A percentile compares a stretch with the other conserved stretches of the same genome.
These are phyloP conservation scores for Colletotrichum ledebouriae DNA, from an alignment of 2,329 filamentous ascomycete genomes.

Conservation along the genomic window DNA sequence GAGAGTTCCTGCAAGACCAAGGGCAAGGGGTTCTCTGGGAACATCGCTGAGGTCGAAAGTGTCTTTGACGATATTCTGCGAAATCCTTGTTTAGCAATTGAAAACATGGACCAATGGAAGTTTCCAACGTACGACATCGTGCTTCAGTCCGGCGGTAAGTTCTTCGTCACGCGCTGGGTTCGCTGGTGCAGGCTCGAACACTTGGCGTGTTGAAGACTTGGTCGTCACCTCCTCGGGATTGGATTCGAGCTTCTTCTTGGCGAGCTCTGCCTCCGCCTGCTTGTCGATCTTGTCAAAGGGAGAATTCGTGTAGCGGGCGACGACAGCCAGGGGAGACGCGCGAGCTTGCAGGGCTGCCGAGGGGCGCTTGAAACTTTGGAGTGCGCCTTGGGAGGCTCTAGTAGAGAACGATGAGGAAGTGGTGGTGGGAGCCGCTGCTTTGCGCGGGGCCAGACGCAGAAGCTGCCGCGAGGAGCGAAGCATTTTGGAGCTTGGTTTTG, in stretches of 20 bases:
- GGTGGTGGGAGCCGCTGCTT: conserved; percentile 4
- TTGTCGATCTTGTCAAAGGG: conserved; percentile 59
- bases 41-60: conserved; percentile 76
- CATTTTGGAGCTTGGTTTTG: conserved; percentile 44
- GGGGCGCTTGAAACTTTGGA: conserved; percentile 35
- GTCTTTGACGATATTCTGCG: conserved; percentile 74
- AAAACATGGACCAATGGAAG: neutral
- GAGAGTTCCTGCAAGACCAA: conserved; percentile 83
- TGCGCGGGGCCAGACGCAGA: conserved; percentile 44
- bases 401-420: conserved; percentile 3
- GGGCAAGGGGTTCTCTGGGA: conserved; percentile 75
- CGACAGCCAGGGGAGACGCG: conserved; percentile 13
- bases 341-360: conserved; percentile 30
- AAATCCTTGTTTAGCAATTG: conserved; percentile 5
- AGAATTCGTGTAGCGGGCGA: conserved; percentile 46
- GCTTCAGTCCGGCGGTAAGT: conserved; percentile 54
- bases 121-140: conserved; percentile 66
- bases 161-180: conserved; percentile 44
- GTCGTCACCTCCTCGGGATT: conserved; percentile 72
- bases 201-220: conserved; percentile 67
- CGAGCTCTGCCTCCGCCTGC: conserved; percentile 68
- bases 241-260: conserved; percentile 67
- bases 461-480: conserved; percentile 49
- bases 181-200: conserved; percentile 57
- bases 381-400: conserved; percentile 5